Percentiles rank a stretch among this genome's conserved stretches.
Conservation (phyloP, 768 basidiomycete genomes). For the Boletus rex-veris region DNA sequence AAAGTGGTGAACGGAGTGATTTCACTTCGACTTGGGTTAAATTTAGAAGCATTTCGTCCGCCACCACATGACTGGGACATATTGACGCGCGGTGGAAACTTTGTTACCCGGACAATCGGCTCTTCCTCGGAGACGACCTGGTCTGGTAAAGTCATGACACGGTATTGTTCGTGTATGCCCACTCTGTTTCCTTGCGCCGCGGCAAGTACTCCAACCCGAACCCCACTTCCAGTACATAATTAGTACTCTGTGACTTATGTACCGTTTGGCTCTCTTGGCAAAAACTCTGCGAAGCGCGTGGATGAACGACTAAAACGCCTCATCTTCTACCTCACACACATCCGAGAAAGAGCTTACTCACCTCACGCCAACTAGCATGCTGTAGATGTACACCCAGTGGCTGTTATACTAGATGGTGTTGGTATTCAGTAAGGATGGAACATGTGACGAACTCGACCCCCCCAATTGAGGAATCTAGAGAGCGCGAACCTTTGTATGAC, state of each 20-base stretch:
- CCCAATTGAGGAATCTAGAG: too few relatives aligned
- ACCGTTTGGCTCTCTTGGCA: constrained; percentile 22
- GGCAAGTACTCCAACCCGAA: too few relatives aligned
- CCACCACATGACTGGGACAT: too few relatives aligned
- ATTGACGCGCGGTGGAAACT: too few relatives aligned
- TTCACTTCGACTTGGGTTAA: too few relatives aligned
- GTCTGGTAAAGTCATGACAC: not conserved
- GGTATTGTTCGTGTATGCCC: not conserved
- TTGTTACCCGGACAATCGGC: too few relatives aligned
- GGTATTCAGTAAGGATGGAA: too few relatives aligned
- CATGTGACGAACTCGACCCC: too few relatives aligned
- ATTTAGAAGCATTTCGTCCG: too few relatives aligned
- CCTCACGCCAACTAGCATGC: constrained; percentile 83
- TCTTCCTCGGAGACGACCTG: not conserved
- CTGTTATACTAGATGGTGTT: constrained; percentile 52
- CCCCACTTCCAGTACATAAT: too few relatives aligned
- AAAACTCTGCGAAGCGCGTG: constrained; percentile 11
- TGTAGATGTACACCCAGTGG: constrained; percentile 86
- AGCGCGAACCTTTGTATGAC: too few relatives aligned
- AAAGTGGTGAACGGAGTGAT: too few relatives aligned
- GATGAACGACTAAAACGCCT: not conserved
- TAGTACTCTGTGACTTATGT: not conserved
- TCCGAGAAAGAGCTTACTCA: constrained; percentile 24
- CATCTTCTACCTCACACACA: not conserved
- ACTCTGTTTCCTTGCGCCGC: not conserved